Evolutionary conservation across 306 rosid species (phyloP), one percentile per base, ranked within the genome.

Genomic region (Sicyos baderoa): DNA sequence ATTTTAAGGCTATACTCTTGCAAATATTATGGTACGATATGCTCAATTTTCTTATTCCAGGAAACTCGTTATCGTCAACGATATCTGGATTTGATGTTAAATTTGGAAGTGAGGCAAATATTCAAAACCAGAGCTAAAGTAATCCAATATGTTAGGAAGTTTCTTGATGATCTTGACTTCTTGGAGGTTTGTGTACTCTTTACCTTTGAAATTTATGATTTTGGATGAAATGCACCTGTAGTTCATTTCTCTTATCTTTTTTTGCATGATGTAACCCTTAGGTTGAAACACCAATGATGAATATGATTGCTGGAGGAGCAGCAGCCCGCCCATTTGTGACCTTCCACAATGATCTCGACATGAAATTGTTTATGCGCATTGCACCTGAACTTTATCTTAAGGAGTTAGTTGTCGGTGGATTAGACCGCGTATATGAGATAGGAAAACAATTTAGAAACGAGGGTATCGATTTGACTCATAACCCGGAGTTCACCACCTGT

Each of bases 211-310:
- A 51, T 17, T 18, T 62, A 50, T 19, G 16, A 11, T 53, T 0
- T 54, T 12, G 53, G 29, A 4, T 79, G 27, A 35, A 35, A 4
- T 54, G 3, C 58, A 22, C 47, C 37, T 49, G 18, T 53, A 13
- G 13, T 70, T 63, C 44, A 47, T 73, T 29, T 72, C 7, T 6
- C 22, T 78, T 35, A 25, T 68, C 19, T 5, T 68, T 29, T 50
- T 54, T 67, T 77, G 65, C 50, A 66, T 47, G 14, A 13, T 22
- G 4, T 35, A 27, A 49, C 75, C 69, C 35, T 68, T 71, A 94
- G 99, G 99, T 94, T 72, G 99, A 94, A 86, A 90, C 99, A 45
- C 99, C 99, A 45, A 93, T 93, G 97, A 86, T 93, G 99, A 93
- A 90, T 77, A 90, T 86, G 96, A 90, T 90, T 84, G 86, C 99